Conservation (phyloP, 2,329 filamentous ascomycete species). For the Cladophialophora psammophila region DNA sequence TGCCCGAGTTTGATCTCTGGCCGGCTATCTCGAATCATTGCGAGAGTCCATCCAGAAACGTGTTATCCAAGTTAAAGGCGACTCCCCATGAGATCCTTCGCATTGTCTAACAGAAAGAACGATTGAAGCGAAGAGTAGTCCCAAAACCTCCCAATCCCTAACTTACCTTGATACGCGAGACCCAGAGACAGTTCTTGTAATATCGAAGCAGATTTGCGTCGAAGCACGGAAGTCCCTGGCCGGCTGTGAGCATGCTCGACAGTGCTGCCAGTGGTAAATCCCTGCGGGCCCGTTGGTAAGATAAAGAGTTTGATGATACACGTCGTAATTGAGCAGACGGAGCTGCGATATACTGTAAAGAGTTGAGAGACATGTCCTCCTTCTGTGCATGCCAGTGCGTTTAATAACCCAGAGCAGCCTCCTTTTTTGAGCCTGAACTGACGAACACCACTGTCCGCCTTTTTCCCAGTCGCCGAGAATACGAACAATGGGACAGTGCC, state of each 20-base stretch:
- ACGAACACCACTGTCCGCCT: neutral
- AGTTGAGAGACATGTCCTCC: neutral
- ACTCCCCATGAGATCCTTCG: neutral
- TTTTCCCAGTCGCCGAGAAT: neutral
- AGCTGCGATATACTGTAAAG: neutral
- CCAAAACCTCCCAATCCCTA: neutral
- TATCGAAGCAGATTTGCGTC: neutral
- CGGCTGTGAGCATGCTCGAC: neutral
- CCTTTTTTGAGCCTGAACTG: neutral
- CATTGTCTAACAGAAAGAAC: neutral
- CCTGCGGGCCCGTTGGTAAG: neutral
- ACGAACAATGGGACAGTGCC: slow-evolving; percentile 37
- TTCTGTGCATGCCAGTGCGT: neutral
- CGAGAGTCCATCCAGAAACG: neutral
- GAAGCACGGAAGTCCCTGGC: neutral
- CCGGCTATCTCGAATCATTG: neutral
- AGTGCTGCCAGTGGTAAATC: neutral
- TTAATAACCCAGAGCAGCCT: neutral
- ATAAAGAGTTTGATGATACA: neutral
- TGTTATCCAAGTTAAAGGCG: neutral
- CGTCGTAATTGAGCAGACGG: neutral
- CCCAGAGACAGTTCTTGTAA: neutral
- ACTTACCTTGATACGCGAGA: neutral
- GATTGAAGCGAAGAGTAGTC: neutral
- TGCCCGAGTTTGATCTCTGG: neutral